A percentile compares a stretch with the other conserved stretches of the same genome.
phyloP scores from a whole-genome alignment of 2,329 filamentous ascomycete genomes.

The Cladophialophora immunda region DNA sequence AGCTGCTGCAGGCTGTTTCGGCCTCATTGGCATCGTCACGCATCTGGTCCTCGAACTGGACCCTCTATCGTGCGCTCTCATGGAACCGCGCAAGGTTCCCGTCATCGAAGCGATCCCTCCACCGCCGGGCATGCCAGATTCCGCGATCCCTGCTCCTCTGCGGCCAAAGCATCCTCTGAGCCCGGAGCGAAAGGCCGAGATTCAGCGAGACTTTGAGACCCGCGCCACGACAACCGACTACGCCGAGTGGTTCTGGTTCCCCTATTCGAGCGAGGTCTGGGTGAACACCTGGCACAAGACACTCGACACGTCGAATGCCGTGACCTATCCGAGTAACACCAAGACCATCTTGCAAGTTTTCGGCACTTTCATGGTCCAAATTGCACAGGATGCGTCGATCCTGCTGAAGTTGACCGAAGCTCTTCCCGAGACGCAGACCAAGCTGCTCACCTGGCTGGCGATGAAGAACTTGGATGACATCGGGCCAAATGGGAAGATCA shows the following conservation, averaged over 20 bases:
- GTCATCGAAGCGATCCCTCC: slow-evolving; percentile 38
- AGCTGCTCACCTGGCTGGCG: slow-evolving; percentile 35
- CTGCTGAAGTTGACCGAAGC: slow-evolving; percentile 31
- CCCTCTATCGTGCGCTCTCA: slow-evolving; percentile 58
- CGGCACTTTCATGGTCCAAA: slow-evolving; percentile 31
- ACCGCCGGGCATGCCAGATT: slow-evolving; percentile 32
- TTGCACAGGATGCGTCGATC: slow-evolving; percentile 32
- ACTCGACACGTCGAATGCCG: slow-evolving; percentile 25
- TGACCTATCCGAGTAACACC: slow-evolving; percentile 32
- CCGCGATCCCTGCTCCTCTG: slow-evolving; percentile 30
- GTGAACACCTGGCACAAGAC: slow-evolving; percentile 57
- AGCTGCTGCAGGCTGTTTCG: slow-evolving; percentile 57
- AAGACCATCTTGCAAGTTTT: slow-evolving; percentile 37
- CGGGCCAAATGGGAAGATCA: slow-evolving; percentile 37
- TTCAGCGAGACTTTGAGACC: slow-evolving; percentile 50
- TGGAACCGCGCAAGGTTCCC: slow-evolving; percentile 53
- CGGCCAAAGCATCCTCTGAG: slow-evolving; percentile 31
- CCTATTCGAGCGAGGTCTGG: slow-evolving; percentile 56
- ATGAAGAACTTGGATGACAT: slow-evolving; percentile 39
- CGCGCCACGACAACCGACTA: slow-evolving; percentile 55
- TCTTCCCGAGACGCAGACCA: slow-evolving; percentile 33
- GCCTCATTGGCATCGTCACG: slow-evolving; percentile 59
- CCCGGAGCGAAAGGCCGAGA: slow-evolving; percentile 31
- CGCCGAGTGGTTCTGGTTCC: slow-evolving; percentile 62
- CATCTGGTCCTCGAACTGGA: slow-evolving; percentile 60